Base-by-base conservation (phyloP, 192 early-diverging fungal genomes). In the Spizellomyces sp. region DNA sequence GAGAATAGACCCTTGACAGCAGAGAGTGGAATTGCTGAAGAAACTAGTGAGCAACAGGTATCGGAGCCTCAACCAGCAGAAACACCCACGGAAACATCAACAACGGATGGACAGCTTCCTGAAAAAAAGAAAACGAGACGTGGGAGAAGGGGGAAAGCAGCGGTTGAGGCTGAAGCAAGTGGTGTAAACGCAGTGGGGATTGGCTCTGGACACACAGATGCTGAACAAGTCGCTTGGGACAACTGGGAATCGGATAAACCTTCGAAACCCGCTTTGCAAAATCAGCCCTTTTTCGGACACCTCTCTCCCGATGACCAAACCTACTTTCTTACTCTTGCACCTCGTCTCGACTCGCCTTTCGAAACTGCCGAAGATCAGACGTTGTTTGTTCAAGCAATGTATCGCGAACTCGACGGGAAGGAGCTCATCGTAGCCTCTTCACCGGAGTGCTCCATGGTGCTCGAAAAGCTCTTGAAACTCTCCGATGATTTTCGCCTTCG, bases 331-430 rank as follows among this genome's bases (percentile, higher is more conserved):
- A 73, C 57, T n/a, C 66, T 82, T 41, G 80, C 79, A 62, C 75
- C 75, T 56, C 63, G 66, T 67, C 48, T 82, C 47, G 69, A 79
- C 19, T 71, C 70, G 12, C 42, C 76, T 14, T 76, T 76, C 48
- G 79, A 75, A 70, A 72, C 72, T 59, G 45, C 66, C 36, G 80
- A 82, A 55, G 74, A 82, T 10, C 77, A 70, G 45, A 8, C 65
- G 5, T 70, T 92, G n/a, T 91, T 95, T 73, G 70, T 95, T 64
- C 79, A 85, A 56, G 93, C 92, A 73, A 88, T 93, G 10, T 95
- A 88, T 68, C 73, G 71, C 5, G 94, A 93, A 77, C 79, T 93
- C 10, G 85, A 92, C 48, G 86, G 83, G 47, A 91, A 90, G 63
- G 92, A 95, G 67, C 62, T 90, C 10, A 79, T 88, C 42, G 71